Evolutionary conservation across 169 alveolate genomes (phyloP).

Genomic region (Plasmodium reichenowi): DNA sequence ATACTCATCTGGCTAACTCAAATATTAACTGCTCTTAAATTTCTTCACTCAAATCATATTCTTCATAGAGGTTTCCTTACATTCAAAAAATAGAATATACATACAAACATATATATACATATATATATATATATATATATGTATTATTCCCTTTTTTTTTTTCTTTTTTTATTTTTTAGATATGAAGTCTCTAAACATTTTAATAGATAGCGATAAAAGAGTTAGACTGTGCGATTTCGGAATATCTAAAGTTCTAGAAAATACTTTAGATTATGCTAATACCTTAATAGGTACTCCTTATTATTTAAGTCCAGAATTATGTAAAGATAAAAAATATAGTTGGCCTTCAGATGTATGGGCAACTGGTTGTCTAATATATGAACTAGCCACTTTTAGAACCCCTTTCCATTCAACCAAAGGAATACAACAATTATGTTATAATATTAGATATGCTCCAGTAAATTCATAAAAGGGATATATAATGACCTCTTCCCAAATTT

Average conservation of each 20-base stretch:
- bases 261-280: slow-evolving; percentile 95
- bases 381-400: slow-evolving; percentile 86
- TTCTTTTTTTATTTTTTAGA: slow-evolving; percentile 41
- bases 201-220: slow-evolving; percentile 89
- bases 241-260: slow-evolving; percentile 93
- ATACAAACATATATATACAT: not conserved
- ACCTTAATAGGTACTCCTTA: slow-evolving; percentile 99
- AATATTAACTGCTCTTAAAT: slow-evolving; percentile 87
- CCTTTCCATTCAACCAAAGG: slow-evolving; percentile 91
- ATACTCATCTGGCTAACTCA: slow-evolving; percentile 89
- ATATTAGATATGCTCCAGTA: slow-evolving; percentile 86
- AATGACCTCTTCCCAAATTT: not conserved
- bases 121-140: slow-evolving; percentile 12
- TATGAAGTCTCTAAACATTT: slow-evolving; percentile 92
- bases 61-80: slow-evolving; percentile 90
- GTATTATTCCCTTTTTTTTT: not conserved
- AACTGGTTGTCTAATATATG: slow-evolving; percentile 94
- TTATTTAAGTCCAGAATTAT: slow-evolving; percentile 99
- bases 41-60: slow-evolving; percentile 89
- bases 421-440: slow-evolving; percentile 84
- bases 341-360: slow-evolving; percentile 99
- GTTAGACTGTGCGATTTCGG: slow-evolving; percentile 95
- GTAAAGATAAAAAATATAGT: slow-evolving; percentile 96
- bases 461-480: not conserved
- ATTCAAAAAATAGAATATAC: not conserved